Evolutionary conservation across 768 basidiomycete genomes (phyloP), one percentile per base, ranked within the genome.

Genomic region (Gloeostereum incarnatum): DNA sequence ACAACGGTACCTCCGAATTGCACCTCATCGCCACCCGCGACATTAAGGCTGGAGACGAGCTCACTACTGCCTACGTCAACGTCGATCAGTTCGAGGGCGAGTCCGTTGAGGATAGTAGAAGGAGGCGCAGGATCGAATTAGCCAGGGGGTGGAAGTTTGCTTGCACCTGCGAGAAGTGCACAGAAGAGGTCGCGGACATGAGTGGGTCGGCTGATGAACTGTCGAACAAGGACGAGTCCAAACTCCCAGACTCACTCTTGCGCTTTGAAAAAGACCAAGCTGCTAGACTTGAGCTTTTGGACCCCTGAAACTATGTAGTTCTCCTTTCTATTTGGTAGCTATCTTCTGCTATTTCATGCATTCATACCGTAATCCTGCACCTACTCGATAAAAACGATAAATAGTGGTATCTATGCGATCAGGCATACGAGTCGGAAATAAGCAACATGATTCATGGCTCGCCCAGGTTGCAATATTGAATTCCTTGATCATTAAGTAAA

Each of bases 61-160:
- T 91, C 35, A 78, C 78, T 19, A 67, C 89, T 38, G 75, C 88
- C 1, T 91, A 73, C 49, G 81, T 87, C 36, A 82, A 88, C 45
- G 73, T 80, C 46, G 59, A 61, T 0, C 72, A 74, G 49, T 72
- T 64, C 41, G 52, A 63, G 1, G 73, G 51, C 19, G 83, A 86
- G 58, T 65, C 65, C 23, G 45, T 53, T 7, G 54, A 59, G 2
- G 76, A 80, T 20, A 74, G 77, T 36, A 67, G 82, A 39, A 65
- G 75, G 40, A 68, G 81, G 31, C 65, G 87, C 45, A 71, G 88
- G 22, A 65, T 68, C 48, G 83, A 87, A 62, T 69, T 91, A 25
- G 84, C 73, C 17, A 69, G 81, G 30, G 87, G 88, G 23, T 91
- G 88, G 88, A 66, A 70, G 41, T 88, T 90, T 53, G 75, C 82